A percentile compares a stretch with the other conserved stretches of the same genome.
Evolutionary conservation across 306 rosid genomes (phyloP).

Genomic region (Trifolium pratense): DNA sequence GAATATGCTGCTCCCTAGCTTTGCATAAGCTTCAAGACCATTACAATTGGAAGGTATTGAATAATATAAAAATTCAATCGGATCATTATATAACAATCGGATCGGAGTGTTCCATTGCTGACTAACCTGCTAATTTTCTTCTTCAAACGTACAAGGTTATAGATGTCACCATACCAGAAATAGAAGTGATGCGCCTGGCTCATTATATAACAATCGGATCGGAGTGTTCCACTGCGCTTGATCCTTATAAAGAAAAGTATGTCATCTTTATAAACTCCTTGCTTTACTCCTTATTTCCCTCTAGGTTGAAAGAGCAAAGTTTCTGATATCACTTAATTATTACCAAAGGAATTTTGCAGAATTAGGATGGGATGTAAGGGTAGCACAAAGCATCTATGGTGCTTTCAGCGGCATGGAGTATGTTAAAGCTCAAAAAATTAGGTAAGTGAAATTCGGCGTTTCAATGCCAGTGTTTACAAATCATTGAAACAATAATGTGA

Average conservation of each 20-base stretch:
- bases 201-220: slow-evolving; percentile 88
- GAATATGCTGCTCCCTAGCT: slow-evolving; percentile 68
- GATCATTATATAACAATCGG: too few relatives aligned
- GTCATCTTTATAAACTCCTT: slow-evolving; percentile 35
- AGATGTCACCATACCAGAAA: slow-evolving; percentile 91
- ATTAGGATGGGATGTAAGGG: slow-evolving; percentile 93
- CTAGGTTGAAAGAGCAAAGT: slow-evolving; percentile 32
- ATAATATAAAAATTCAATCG: slow-evolving; percentile 11
- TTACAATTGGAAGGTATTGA: slow-evolving; percentile 79
- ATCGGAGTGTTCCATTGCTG: too few relatives aligned
- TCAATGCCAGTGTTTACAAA: not conserved
- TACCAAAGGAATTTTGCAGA: slow-evolving; percentile 64
- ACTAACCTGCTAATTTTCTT: slow-evolving; percentile 37
- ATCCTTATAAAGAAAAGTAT: slow-evolving; percentile 63
- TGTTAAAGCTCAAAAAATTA: slow-evolving; percentile 82
- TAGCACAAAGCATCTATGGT: slow-evolving; percentile 78
- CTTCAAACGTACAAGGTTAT: slow-evolving; percentile 55
- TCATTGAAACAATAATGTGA: not conserved
- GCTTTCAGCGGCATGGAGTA: slow-evolving; percentile 83
- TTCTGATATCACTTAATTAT: slow-evolving; percentile 47
- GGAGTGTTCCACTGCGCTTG: slow-evolving; percentile 69
- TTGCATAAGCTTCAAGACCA: slow-evolving; percentile 68
- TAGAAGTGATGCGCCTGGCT: slow-evolving; percentile 93
- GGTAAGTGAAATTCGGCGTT: slow-evolving; percentile 46
- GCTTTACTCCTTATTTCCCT: slow-evolving; percentile 28